phyloP scores from a whole-genome alignment of 1,284 basidiomycete genomes.

The Megacollybia platyphylla region DNA sequence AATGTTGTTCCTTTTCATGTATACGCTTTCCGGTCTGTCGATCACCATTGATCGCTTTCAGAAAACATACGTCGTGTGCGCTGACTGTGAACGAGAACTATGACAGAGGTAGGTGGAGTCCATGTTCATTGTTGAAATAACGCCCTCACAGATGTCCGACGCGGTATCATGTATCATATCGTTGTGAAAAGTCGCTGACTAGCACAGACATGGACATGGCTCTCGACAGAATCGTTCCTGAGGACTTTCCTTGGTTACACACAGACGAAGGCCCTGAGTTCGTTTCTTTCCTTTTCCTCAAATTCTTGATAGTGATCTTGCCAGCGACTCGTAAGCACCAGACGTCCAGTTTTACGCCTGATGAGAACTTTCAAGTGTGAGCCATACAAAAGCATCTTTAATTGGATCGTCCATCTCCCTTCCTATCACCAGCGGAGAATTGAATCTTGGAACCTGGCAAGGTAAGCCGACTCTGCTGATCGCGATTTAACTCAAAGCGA shows the following conservation, averaged over 20 bases:
- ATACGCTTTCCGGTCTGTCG: slow-evolving; percentile 12
- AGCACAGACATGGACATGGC: slow-evolving; percentile 72
- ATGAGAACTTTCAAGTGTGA: slow-evolving; percentile 34
- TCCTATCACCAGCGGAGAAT: slow-evolving; percentile 72
- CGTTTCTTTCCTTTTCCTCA: slow-evolving; percentile 14
- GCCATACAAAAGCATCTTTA: slow-evolving; percentile 83
- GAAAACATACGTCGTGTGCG: slow-evolving; percentile 86
- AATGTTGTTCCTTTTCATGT: slow-evolving; percentile 70
- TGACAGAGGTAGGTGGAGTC: slow-evolving; percentile 40
- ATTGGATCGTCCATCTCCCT: slow-evolving; percentile 74
- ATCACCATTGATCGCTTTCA: slow-evolving; percentile 16
- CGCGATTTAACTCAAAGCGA: slow-evolving; percentile 2
- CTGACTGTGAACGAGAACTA: slow-evolving; percentile 83
- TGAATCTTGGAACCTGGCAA: slow-evolving; percentile 91
- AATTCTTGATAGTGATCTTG: slow-evolving; percentile 2
- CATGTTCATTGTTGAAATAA: background rate
- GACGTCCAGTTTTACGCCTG: slow-evolving; percentile 1
- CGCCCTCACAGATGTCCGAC: slow-evolving; percentile 37
- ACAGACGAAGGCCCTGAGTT: slow-evolving; percentile 87
- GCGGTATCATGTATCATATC: slow-evolving; percentile 19
- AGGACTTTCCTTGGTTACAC: slow-evolving; percentile 77
- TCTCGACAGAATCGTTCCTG: slow-evolving; percentile 80
- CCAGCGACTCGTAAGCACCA: slow-evolving; percentile 60
- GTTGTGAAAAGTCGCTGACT: background rate
- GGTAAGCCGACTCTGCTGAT: slow-evolving; percentile 21